Evolutionary conservation across 163 green algal genomes (phyloP).

Genomic region (Chloromonas sp.): DNA sequence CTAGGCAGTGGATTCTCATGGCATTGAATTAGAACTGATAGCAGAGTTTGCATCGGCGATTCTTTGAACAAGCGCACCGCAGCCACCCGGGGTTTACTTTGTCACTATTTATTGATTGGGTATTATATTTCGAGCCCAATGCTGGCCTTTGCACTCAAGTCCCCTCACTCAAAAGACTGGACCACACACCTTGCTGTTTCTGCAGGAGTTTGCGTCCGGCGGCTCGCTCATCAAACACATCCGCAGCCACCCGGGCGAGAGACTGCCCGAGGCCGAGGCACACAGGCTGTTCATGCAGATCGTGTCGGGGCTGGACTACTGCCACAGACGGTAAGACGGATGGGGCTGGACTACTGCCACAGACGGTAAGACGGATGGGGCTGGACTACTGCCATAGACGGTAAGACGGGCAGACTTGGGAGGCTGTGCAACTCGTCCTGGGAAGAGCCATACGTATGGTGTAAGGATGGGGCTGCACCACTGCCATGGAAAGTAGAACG

Average conservation of each 20-base stretch:
- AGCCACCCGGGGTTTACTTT: too few relatives aligned
- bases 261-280: conserved; percentile 46
- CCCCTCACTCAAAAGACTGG: too few relatives aligned
- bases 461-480: conserved; percentile 48
- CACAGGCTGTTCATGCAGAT: conserved; percentile 56
- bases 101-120: too few relatives aligned
- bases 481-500: conserved; percentile 47
- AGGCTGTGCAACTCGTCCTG: too few relatives aligned
- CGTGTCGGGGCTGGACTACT: conserved; percentile 61
- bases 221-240: conserved; percentile 51
- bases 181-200: neutral
- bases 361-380: conserved; percentile 35
- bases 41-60: too few relatives aligned
- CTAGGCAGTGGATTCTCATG: too few relatives aligned
- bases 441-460: too few relatives aligned
- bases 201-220: conserved; percentile 50
- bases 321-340: conserved; percentile 49
- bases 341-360: conserved; percentile 70
- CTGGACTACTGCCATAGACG: conserved; percentile 73
- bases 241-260: conserved; percentile 13
- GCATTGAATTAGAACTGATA: too few relatives aligned
- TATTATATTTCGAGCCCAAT: too few relatives aligned
- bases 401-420: conserved; percentile 7
- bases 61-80: too few relatives aligned
- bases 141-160: too few relatives aligned